These are phyloP conservation scores for Aspergillus tanneri DNA, from an alignment of 2,329 filamentous ascomycete genomes.

Conservation along the genomic window DNA sequence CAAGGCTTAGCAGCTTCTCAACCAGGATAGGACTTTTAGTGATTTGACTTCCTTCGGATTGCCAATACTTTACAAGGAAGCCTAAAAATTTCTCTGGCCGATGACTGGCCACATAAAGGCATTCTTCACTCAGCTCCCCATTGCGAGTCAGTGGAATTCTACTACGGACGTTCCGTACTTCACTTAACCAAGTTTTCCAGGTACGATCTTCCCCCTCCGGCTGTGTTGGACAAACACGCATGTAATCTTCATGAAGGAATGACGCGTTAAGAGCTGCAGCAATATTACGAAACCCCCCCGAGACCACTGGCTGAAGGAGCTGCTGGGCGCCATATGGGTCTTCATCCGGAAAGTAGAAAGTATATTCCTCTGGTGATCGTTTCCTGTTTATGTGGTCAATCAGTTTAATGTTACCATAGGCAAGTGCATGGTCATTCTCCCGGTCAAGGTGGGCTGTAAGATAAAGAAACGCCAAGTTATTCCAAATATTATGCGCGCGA, in stretches of 20 bases:
- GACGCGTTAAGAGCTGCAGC: not conserved
- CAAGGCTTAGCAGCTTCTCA: not conserved
- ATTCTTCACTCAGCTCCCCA: slow-evolving; percentile 4
- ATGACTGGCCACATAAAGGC: slow-evolving; percentile 3
- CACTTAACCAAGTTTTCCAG: slow-evolving; percentile 10
- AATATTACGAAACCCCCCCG: not conserved
- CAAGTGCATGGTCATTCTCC: not conserved
- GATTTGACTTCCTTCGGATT: not conserved
- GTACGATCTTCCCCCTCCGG: slow-evolving; percentile 3
- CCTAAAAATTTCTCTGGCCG: slow-evolving; percentile 8
- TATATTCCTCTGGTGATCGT: not conserved
- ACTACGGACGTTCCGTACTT: slow-evolving; percentile 6
- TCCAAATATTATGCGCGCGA: not conserved
- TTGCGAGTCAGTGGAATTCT: not conserved
- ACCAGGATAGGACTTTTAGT: not conserved
- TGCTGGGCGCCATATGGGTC: slow-evolving; percentile 7
- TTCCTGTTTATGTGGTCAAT: not conserved
- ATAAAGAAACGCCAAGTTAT: slow-evolving; percentile 7
- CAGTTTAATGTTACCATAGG: not conserved
- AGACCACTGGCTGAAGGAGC: not conserved
- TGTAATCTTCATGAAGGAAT: slow-evolving; percentile 6
- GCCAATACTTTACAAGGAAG: slow-evolving; percentile 8
- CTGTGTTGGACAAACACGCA: not conserved
- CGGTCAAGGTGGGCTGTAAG: slow-evolving; percentile 10
- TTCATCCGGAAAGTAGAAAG: slow-evolving; percentile 7